A percentile compares a stretch with the other conserved stretches of the same genome.
Conservation (phyloP, 1,139 yeast genomes). For the Diutina neorugosa region DNA sequence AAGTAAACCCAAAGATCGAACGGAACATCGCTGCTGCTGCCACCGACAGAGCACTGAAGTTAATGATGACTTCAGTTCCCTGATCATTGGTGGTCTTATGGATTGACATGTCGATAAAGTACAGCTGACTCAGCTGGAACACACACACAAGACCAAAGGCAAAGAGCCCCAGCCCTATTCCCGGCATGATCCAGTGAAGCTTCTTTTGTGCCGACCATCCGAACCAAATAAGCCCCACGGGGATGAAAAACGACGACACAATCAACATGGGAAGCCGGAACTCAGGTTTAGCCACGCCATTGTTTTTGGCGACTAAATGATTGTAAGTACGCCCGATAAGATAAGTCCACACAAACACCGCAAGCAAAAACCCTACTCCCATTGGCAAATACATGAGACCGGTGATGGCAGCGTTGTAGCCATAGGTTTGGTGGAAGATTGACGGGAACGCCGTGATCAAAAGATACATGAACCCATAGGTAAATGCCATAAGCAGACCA, state of each 20-base stretch:
- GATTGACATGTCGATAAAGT: constrained; percentile 54
- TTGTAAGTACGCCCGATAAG: constrained; percentile 26
- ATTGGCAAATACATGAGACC: constrained; percentile 48
- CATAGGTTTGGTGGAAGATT: constrained; percentile 35
- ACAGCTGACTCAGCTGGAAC: constrained; percentile 48
- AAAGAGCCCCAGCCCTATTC: constrained; percentile 41
- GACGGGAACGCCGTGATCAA: constrained; percentile 47
- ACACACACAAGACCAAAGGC: constrained; percentile 47
- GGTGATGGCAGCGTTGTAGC: constrained; percentile 34
- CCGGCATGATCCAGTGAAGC: constrained; percentile 45
- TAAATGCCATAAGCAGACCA: constrained; percentile 43
- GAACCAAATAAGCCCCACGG: constrained; percentile 45
- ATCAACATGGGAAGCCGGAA: constrained; percentile 35
- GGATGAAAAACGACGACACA: constrained; percentile 33
- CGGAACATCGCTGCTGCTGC: constrained; percentile 56
- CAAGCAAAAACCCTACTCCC: constrained; percentile 38
- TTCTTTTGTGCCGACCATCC: constrained; percentile 50
- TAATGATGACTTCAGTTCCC: constrained; percentile 1
- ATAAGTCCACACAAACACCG: constrained; percentile 33
- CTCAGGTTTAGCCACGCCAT: constrained; percentile 48
- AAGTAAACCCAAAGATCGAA: constrained; percentile 43
- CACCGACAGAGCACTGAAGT: constrained; percentile 43
- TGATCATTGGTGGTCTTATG: constrained; percentile 12
- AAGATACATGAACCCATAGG: constrained; percentile 51
- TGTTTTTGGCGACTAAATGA: constrained; percentile 22